Evolutionary conservation across 164 flowering plant species (phyloP), one percentile per base, ranked within the genome.

Genomic region (Vitis amurensis): DNA sequence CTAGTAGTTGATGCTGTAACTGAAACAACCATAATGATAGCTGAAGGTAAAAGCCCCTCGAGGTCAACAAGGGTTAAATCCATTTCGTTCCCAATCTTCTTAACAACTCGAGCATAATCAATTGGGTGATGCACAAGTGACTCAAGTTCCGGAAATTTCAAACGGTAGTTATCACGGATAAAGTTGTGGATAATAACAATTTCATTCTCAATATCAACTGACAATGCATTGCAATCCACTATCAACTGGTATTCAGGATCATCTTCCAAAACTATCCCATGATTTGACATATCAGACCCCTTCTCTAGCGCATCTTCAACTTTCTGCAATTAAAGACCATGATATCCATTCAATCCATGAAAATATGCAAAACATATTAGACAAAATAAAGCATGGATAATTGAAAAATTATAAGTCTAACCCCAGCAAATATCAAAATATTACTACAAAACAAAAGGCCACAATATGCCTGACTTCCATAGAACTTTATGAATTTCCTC

Each of bases 101-200:
- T 92, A 27, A 94, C 99, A 23, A 94, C 97, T 47, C 98, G 88
- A 57, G 99, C 96, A 86, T 94, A 94, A 84, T 94, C 98, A 59
- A 94, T 92, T 15, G 99, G 98, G 67, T 94, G 98, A 78, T 89
- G 89, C n/a, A 94, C 99, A 50, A 92, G 90, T 7, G 98, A 92
- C 68, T 92, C 96, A 61, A 94, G 97, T 85, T 94, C 99, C 3
- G 97, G 98, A 77, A 94, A 94, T 76, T 92, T 94, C 68, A 88
- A 59, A 0, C 96, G 87, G 70, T 92, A 94, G 61, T 94, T 94
- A 77, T 90, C 97, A 44, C 98, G 94, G 50, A 94, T 91, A 73
- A 92, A 94, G 74, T 92, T 91, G 84, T 94, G 99, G 69, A 94
- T 87, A 19, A 92, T 89, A 11, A 87, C 76, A 37, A 94, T 89